Evolutionary conservation across 2,329 filamentous ascomycete genomes (phyloP).

Genomic region (Graphilbum fragrans): DNA sequence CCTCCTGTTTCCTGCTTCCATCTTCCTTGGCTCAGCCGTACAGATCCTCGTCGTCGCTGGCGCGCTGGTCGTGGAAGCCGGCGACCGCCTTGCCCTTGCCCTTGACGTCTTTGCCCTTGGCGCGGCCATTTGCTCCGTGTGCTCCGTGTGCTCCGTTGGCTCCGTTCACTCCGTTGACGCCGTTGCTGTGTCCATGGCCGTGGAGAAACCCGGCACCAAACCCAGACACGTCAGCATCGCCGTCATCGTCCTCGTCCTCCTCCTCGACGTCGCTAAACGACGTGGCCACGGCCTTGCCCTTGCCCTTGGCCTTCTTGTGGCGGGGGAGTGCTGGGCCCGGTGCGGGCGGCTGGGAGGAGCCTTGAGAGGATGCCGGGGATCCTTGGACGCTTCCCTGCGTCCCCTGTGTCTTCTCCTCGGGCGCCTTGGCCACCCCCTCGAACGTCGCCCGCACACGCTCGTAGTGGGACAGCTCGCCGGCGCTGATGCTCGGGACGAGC

Average conservation of each 20-base stretch:
- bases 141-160: no score
- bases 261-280: conserved; percentile 22
- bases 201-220: not conserved
- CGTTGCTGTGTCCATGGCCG: not conserved
- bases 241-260: conserved; percentile 20
- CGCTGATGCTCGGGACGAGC: conserved; percentile 85
- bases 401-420: conserved; percentile 21
- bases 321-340: no score
- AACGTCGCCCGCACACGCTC: conserved; percentile 73
- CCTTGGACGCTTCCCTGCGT: conserved; percentile 7
- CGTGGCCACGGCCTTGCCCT: conserved; percentile 17
- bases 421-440: conserved; percentile 48
- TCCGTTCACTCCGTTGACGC: no score
- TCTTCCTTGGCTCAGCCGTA: conserved; percentile 25
- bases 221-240: not conserved
- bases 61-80: conserved; percentile 39
- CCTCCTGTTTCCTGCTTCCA: not conserved
- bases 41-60: conserved; percentile 43
- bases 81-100: conserved; percentile 33
- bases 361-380: not conserved
- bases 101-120: not conserved
- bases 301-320: conserved; percentile 18
- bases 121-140: not conserved
- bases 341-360: no score
- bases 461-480: conserved; percentile 85